Evolutionary conservation across 2,329 filamentous ascomycete genomes (phyloP).

Genomic region (Ascochyta lentis): DNA sequence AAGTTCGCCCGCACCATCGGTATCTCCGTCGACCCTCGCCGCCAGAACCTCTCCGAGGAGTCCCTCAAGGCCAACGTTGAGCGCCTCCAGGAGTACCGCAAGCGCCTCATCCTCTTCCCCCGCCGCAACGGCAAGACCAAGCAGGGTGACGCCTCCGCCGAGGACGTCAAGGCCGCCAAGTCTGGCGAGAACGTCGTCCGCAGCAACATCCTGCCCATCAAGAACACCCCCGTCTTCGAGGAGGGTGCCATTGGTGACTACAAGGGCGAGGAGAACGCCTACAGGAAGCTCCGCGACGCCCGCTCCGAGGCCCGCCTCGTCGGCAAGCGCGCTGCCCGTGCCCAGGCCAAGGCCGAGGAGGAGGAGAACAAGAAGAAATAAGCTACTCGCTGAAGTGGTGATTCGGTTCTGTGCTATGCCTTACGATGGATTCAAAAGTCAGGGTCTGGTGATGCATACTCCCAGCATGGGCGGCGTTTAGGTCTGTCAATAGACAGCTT

Average conservation of each 20-base stretch:
- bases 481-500: slow-evolving; percentile 43
- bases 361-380: slow-evolving; percentile 85
- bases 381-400: slow-evolving; percentile 29
- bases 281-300: slow-evolving; percentile 81
- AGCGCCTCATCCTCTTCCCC: slow-evolving; percentile 96
- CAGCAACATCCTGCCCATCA: slow-evolving; percentile 73
- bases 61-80: slow-evolving; percentile 92
- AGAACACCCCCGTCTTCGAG: slow-evolving; percentile 73
- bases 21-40: slow-evolving; percentile 94
- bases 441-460: slow-evolving; percentile 39
- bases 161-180: slow-evolving; percentile 76
- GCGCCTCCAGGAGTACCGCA: slow-evolving; percentile 97
- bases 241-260: slow-evolving; percentile 77
- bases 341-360: slow-evolving; percentile 84
- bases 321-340: slow-evolving; percentile 92
- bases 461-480: slow-evolving; percentile 49
- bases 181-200: slow-evolving; percentile 59
- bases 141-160: slow-evolving; percentile 86
- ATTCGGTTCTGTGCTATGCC: slow-evolving; percentile 35
- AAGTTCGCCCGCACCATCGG: slow-evolving; percentile 95
- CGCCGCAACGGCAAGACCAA: slow-evolving; percentile 91
- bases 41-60: slow-evolving; percentile 97
- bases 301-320: slow-evolving; percentile 81
- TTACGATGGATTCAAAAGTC: slow-evolving; percentile 43
- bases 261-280: slow-evolving; percentile 82